A percentile compares a stretch with the other conserved stretches of the same genome.
Evolutionary conservation across 768 basidiomycete species (phyloP).

Genomic region (Mycena chlorophos): DNA sequence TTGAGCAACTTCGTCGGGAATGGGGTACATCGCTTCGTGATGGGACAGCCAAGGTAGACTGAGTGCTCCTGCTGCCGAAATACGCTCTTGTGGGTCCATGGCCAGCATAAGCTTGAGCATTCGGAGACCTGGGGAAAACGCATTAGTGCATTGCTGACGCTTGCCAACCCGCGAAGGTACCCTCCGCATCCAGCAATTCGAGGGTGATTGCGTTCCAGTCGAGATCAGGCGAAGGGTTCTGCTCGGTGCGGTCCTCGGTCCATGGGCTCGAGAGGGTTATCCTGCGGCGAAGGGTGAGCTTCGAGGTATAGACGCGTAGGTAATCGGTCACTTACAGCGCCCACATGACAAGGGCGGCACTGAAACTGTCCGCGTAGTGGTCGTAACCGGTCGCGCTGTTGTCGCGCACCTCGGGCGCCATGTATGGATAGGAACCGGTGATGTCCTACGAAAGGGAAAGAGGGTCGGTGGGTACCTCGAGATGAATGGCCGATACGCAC

Average conservation of each 20-base stretch:
- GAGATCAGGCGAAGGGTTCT: neutral
- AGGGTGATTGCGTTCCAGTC: neutral
- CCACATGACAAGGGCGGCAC: conserved; percentile 16
- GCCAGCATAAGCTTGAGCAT: conserved; percentile 11
- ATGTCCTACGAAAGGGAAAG: neutral
- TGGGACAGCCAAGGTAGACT: conserved; percentile 10
- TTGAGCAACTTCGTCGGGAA: neutral
- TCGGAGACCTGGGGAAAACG: neutral
- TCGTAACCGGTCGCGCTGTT: conserved; percentile 1
- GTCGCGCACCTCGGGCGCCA: conserved; percentile 14
- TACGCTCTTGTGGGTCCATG: conserved; percentile 1
- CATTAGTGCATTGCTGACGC: neutral
- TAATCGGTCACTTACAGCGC: conserved; percentile 3
- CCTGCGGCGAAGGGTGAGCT: conserved; percentile 4
- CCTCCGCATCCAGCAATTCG: conserved; percentile 1
- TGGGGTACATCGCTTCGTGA: conserved; percentile 4
- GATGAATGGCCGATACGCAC: neutral
- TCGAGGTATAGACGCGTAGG: neutral
- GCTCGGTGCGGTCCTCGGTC: neutral
- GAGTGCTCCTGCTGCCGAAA: conserved; percentile 12
- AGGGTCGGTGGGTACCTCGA: neutral
- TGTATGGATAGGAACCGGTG: conserved; percentile 4
- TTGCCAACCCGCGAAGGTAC: conserved; percentile 1
- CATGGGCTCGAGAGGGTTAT: conserved; percentile 1
- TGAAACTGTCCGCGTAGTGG: conserved; percentile 12